These are phyloP conservation scores for Microthyrium microscopicum DNA, from an alignment of 2,329 filamentous ascomycete species.

Conservation along the genomic window DNA sequence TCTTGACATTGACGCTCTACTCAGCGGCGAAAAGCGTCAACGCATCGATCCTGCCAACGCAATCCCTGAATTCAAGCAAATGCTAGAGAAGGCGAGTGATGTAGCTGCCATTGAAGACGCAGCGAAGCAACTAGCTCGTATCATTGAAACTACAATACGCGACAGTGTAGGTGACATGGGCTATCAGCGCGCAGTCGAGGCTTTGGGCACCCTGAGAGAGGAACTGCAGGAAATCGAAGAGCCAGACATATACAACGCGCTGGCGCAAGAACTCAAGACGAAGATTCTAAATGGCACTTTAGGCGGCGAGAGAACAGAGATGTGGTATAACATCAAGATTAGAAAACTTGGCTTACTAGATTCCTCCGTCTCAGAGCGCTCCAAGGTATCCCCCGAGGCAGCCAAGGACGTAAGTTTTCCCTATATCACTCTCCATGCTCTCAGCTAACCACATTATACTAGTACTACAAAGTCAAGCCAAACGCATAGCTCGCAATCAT, in stretches of 20 bases:
- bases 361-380: slow-evolving; percentile 41
- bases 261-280: slow-evolving; percentile 54
- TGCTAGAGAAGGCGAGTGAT: slow-evolving; percentile 44
- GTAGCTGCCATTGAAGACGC: slow-evolving; percentile 48
- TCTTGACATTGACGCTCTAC: slow-evolving; percentile 67
- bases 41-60: slow-evolving; percentile 55
- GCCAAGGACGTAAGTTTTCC: slow-evolving; percentile 28
- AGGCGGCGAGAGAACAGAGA: slow-evolving; percentile 59
- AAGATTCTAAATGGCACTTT: slow-evolving; percentile 53
- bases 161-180: slow-evolving; percentile 59
- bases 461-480: no score
- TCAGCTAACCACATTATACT: no score
- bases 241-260: slow-evolving; percentile 59
- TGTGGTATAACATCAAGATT: slow-evolving; percentile 62
- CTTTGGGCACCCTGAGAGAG: slow-evolving; percentile 60
- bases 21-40: slow-evolving; percentile 41
- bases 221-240: slow-evolving; percentile 62
- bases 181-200: slow-evolving; percentile 61
- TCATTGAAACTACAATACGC: slow-evolving; percentile 52
- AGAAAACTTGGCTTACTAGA: slow-evolving; percentile 59
- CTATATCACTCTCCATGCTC: no score
- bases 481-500: no score
- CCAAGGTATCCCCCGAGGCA: slow-evolving; percentile 51
- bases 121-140: slow-evolving; percentile 54
- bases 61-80: slow-evolving; percentile 79